phyloP scores from a whole-genome alignment of 768 basidiomycete genomes.

The Cystofilobasidium bisporidii region DNA sequence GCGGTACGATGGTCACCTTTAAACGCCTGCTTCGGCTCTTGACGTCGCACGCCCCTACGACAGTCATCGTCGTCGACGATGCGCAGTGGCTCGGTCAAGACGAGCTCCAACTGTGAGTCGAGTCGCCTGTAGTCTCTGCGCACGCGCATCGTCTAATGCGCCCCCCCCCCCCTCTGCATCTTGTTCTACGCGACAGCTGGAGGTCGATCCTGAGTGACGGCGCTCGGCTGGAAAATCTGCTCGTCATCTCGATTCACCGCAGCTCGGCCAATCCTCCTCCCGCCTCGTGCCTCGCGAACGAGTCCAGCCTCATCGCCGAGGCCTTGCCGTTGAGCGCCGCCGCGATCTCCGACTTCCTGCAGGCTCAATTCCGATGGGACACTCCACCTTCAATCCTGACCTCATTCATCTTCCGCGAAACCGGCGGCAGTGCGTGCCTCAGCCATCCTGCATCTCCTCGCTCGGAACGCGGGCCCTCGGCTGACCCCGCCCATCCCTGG shows the following conservation, averaged over 20 bases:
- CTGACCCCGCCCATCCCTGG: too few species aligned
- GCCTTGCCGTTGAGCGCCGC: background rate
- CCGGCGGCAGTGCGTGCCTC: background rate
- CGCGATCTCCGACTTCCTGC: background rate
- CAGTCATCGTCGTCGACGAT: background rate
- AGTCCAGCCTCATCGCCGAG: background rate
- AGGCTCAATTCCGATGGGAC: background rate
- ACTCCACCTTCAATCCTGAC: background rate
- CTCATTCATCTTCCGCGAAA: background rate
- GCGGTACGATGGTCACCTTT: background rate
- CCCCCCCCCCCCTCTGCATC: background rate
- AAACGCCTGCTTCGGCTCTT: background rate
- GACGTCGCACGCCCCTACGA: background rate
- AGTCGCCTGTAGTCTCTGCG: too few species aligned
- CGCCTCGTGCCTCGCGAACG: background rate
- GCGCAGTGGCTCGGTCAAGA: background rate
- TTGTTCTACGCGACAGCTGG: background rate
- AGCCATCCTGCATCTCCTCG: background rate
- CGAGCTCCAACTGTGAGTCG: background rate
- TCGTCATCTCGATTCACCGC: constrained; percentile 1
- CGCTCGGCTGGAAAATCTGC: background rate
- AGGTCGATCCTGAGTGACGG: background rate
- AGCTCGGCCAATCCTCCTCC: background rate
- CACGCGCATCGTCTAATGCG: too few species aligned
- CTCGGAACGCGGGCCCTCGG: too few species aligned